Evolutionary conservation across 1,284 basidiomycete genomes (phyloP), one percentile per base, ranked within the genome.

Genomic region (Malassezia arunalokei): DNA sequence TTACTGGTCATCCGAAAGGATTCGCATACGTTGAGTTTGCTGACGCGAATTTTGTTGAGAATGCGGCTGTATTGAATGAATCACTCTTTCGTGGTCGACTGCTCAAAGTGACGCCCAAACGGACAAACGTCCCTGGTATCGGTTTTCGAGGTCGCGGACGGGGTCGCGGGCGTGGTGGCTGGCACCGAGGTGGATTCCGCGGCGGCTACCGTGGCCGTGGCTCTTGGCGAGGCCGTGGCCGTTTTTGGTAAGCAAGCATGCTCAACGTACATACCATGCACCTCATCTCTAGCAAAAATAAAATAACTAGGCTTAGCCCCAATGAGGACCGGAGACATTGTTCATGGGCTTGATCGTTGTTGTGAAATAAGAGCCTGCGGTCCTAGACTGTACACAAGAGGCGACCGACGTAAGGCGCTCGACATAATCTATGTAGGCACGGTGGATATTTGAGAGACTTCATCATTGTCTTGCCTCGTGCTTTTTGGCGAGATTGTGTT

Each of bases 1-100:
- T 95, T 75, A 96, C 92, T 14, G 94, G 94, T 40, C 92, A 96
- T 78, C 92, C 94, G 38, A 98, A 96, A 82, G 94, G 92, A 43
- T 99, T 87, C 77, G 92, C 92, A 47, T 99, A 99, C 76, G 90
- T 99, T 47, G 94, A 99, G 75, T 99, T 99, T 74, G 83, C 94
- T 63, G 90, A 95, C 66, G 80, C 90, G n/a, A 83, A 86, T 51
- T 82, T 87, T 60, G 86, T 98, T 51, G 85, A 89, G 64, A 86
- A 90, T 60, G 91, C 94, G 15, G 73, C 92, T 61, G 83, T 90
- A n/a, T 81, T 99, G 77, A 88, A 98, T 75, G 91, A 96, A 67
- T 90, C 86, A 30, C 76, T 92, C 65, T 96, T 99, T 80, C 82
- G 86, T 47, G 90, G 89, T 30, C 82, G 92, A 59, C 76, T 91